Base-by-base conservation (phyloP, 2,329 filamentous ascomycete species). In the Helotiales sp. region DNA sequence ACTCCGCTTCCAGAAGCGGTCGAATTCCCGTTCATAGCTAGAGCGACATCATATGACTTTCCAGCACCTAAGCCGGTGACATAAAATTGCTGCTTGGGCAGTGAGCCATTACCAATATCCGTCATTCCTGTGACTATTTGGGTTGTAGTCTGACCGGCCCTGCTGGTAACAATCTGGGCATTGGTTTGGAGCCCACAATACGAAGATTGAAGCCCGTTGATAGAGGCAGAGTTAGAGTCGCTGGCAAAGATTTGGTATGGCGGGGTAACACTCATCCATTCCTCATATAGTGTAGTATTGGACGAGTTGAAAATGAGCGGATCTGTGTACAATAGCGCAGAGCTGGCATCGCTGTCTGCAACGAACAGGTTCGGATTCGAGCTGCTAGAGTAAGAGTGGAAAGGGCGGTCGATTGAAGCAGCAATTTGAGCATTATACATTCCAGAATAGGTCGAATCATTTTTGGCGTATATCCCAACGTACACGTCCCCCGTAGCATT, bases 41-140 rank as follows among this genome's bases (percentile, higher is more conserved):
- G 76, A 54, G 92, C 87, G 0, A 85, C 91, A 34, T 79, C 77
- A 68, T 98, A 98, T 0, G 74, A 77, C 4, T 88, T 86, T 65
- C 85, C 90, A 3, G 81, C 76, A 60, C 91, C 90, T 38, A 99
- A 81, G 0, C 86, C 85, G 34, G 82, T 85, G 48, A 97, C 80
- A 66, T 93, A 91, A 71, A 99, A 96, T 68, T 96, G 91, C 71
- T 96, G 88, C 71, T 92, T 93, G 1, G 90, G 90, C 59, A 86
- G 78, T 51, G 83, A 83, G 3, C 84, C 85, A 1, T 80, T 75
- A 3, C 85, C 90, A 30, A 85, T 82, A 27, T 79, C 85, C 2
- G 87, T 93, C 79, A 96, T 89, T 36, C 82, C 79, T 44, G 82
- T 85, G 13, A 75, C 77, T 29, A 85, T 75, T 55, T 70, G 73